These are phyloP conservation scores for Dipteronia sinensis DNA, from an alignment of 345 rosid genomes.

Conservation along the genomic window DNA sequence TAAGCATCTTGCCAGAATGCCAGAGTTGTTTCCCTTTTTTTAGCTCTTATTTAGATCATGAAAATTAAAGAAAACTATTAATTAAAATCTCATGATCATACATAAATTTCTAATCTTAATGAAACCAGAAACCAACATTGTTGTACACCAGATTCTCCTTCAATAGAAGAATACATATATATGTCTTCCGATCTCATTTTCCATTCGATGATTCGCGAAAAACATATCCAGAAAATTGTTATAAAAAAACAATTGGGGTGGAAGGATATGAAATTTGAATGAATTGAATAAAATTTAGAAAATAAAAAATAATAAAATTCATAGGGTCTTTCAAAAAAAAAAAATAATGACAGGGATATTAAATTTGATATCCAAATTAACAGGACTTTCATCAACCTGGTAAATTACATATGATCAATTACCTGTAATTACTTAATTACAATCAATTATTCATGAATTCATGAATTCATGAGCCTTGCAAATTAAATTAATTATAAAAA, in stretches of 20 bases:
- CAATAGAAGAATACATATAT: background rate
- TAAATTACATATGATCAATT: background rate
- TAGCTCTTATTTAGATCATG: background rate
- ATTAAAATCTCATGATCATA: background rate
- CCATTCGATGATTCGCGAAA: background rate
- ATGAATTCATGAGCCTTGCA: background rate
- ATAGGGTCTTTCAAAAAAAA: no score
- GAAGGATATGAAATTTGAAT: background rate
- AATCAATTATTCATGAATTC: constrained; percentile 18
- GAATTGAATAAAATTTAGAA: background rate
- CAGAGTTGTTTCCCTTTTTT: background rate
- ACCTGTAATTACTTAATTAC: background rate
- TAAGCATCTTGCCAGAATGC: background rate
- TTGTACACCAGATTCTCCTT: background rate
- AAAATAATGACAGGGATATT: background rate
- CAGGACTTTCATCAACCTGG: background rate
- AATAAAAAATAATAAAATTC: no score
- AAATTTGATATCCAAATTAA: background rate
- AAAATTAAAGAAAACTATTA: no score
- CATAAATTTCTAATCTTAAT: no score
- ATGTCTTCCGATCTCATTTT: background rate
- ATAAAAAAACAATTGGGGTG: background rate
- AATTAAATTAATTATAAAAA: background rate
- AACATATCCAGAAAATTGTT: background rate
- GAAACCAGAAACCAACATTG: background rate